Conservation (phyloP, 495 filamentous ascomycete species). For the Barbatosphaeria neglecta region DNA sequence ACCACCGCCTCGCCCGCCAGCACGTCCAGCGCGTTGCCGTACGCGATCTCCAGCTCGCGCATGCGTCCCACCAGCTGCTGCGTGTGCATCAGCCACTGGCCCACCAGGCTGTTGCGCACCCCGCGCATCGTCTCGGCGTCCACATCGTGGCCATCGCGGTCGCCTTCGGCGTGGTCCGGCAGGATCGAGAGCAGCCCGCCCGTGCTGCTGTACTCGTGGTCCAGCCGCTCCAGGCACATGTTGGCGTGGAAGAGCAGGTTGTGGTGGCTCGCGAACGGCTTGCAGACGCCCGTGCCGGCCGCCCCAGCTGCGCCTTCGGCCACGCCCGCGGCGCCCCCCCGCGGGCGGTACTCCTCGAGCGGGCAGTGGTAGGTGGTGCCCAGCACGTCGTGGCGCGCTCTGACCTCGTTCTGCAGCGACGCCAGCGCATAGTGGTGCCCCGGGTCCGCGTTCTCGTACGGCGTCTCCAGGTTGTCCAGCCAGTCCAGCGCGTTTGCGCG, state of each 20-base stretch:
- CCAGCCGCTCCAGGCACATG: constrained; percentile 38
- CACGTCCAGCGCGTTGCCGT: constrained; percentile 34
- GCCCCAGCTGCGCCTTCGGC: too few relatives aligned
- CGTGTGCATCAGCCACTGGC: constrained; percentile 37
- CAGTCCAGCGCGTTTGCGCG: constrained; percentile 37
- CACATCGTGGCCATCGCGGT: neutral
- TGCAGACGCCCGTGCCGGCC: too few relatives aligned
- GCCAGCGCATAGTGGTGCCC: constrained; percentile 32
- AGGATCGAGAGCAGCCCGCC: constrained; percentile 39
- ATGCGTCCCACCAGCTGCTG: constrained; percentile 34
- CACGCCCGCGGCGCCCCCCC: constrained; percentile 4
- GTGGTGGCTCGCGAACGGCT: constrained; percentile 34
- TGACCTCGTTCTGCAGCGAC: constrained; percentile 32
- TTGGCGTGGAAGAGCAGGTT: constrained; percentile 41
- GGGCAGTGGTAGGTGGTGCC: constrained; percentile 33
- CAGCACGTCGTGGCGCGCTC: constrained; percentile 20
- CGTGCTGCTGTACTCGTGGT: constrained; percentile 39
- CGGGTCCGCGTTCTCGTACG: constrained; percentile 33
- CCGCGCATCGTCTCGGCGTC: constrained; percentile 13
- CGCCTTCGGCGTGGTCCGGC: constrained; percentile 21
- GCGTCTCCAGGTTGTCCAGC: constrained; percentile 27
- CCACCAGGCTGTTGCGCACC: constrained; percentile 30
- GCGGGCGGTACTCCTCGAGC: constrained; percentile 9
- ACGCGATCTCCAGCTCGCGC: constrained; percentile 38
- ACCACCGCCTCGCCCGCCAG: constrained; percentile 36